A percentile compares a stretch with the other conserved stretches of the same genome.
These are phyloP conservation scores for Cucurbitaria berberidis DNA, from an alignment of 2,329 filamentous ascomycete genomes.

Conservation along the genomic window DNA sequence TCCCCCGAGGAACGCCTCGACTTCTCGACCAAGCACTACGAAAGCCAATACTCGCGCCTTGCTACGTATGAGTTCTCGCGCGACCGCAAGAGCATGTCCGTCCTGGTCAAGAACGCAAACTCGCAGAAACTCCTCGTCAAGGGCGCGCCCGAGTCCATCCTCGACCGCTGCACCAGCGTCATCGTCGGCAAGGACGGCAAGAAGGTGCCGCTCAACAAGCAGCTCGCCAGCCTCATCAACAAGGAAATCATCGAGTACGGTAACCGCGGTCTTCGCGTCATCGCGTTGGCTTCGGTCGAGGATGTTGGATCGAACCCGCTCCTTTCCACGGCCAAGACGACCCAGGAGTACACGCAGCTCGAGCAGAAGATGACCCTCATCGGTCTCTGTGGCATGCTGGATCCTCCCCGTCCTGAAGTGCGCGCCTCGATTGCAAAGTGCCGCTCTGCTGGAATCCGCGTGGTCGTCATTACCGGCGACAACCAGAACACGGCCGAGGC, in stretches of 20 bases:
- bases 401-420: slow-evolving; percentile 93
- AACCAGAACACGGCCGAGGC: slow-evolving; percentile 97
- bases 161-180: slow-evolving; percentile 87
- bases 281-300: slow-evolving; percentile 86
- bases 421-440: slow-evolving; percentile 85
- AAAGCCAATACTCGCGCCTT: slow-evolving; percentile 73
- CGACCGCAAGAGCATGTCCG: slow-evolving; percentile 99
- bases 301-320: slow-evolving; percentile 74
- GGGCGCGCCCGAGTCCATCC: slow-evolving; percentile 91
- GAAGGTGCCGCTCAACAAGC: slow-evolving; percentile 72
- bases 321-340: slow-evolving; percentile 76
- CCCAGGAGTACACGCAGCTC: slow-evolving; percentile 80
- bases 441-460: slow-evolving; percentile 89
- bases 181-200: slow-evolving; percentile 80
- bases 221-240: slow-evolving; percentile 72
- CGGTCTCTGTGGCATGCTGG: slow-evolving; percentile 93
- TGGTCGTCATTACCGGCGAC: slow-evolving; percentile 97
- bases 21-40: slow-evolving; percentile 83
- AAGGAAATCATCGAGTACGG: slow-evolving; percentile 88
- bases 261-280: slow-evolving; percentile 90
- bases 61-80: slow-evolving; percentile 96
- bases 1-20: slow-evolving; percentile 70
- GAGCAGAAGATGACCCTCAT: slow-evolving; percentile 95
- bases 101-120: slow-evolving; percentile 75
- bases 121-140: slow-evolving; percentile 89